Conservation (phyloP, 2,329 filamentous ascomycete species). For the Phaeosphaeria sp. region DNA sequence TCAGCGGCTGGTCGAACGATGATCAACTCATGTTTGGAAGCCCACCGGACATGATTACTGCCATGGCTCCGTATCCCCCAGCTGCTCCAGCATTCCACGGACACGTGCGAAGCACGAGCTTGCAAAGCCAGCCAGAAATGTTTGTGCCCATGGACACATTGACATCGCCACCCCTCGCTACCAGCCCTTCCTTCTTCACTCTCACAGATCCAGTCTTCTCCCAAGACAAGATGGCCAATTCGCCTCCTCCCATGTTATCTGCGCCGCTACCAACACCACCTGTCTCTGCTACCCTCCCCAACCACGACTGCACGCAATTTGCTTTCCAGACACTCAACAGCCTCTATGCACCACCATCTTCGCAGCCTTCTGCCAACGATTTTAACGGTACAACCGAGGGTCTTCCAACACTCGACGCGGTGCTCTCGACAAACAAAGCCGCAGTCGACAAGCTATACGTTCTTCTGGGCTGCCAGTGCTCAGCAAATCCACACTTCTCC, state of each 20-base stretch:
- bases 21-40: conserved; percentile 39
- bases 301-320: conserved; percentile 45
- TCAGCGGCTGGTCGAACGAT: conserved; percentile 40
- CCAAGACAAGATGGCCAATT: conserved; percentile 30
- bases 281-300: conserved; percentile 24
- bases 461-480: conserved; percentile 43
- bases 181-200: conserved; percentile 31
- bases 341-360: conserved; percentile 38
- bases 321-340: conserved; percentile 45
- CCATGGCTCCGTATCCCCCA: conserved; percentile 33
- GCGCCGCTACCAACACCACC: conserved; percentile 41
- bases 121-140: conserved; percentile 43
- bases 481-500: conserved; percentile 46
- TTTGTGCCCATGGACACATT: conserved; percentile 32
- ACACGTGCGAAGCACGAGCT: conserved; percentile 36
- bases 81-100: conserved; percentile 26
- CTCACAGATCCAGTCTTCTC: conserved; percentile 30
- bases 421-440: conserved; percentile 41
- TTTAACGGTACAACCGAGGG: conserved; percentile 32
- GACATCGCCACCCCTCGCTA: conserved; percentile 27
- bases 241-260: conserved; percentile 31
- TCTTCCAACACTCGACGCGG: conserved; percentile 39
- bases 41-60: conserved; percentile 34
- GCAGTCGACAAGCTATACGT: conserved; percentile 43
- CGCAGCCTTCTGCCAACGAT: conserved; percentile 30